Evolutionary conservation across 2,329 filamentous ascomycete species (phyloP).

Genomic region (Claviceps capensis): DNA sequence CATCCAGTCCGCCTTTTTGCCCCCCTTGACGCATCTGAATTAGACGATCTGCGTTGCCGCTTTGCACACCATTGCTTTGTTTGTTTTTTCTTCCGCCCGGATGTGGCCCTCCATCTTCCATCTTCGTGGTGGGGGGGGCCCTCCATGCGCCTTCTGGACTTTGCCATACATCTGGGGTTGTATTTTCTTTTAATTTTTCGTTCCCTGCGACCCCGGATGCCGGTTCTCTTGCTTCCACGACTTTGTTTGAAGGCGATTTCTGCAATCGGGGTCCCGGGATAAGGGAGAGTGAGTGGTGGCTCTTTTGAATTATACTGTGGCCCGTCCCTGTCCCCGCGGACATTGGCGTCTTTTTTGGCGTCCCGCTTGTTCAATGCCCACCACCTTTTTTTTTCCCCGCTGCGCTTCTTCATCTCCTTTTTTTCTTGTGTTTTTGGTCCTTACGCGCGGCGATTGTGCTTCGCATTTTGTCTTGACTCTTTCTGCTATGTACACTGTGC

Average conservation of each 20-base stretch:
- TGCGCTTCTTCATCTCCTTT: not conserved
- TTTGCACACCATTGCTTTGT: not conserved
- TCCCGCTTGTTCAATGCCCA: not conserved
- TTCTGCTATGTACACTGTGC: not conserved
- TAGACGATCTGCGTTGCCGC: not conserved
- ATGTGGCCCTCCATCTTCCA: not conserved
- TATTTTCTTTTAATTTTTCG: not conserved
- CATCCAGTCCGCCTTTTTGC: not conserved
- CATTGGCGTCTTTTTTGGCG: conserved; percentile 4
- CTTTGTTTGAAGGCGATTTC: not conserved
- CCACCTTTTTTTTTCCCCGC: not conserved
- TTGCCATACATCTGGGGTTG: not conserved
- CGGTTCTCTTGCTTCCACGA: not conserved
- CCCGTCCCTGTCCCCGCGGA: conserved; percentile 2
- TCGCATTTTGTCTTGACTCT: not conserved
- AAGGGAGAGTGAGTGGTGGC: conserved; percentile 4
- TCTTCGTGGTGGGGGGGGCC: not conserved
- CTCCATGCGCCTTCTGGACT: not conserved
- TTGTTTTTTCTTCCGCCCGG: not conserved
- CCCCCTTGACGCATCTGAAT: not conserved
- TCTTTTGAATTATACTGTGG: conserved; percentile 3
- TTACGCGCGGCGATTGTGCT: not conserved
- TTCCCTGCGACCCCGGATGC: not conserved
- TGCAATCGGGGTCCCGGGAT: not conserved
- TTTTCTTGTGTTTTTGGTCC: not conserved